phyloP scores from a whole-genome alignment of 2,329 filamentous ascomycete genomes.

The Arthrobotrys iridis region DNA sequence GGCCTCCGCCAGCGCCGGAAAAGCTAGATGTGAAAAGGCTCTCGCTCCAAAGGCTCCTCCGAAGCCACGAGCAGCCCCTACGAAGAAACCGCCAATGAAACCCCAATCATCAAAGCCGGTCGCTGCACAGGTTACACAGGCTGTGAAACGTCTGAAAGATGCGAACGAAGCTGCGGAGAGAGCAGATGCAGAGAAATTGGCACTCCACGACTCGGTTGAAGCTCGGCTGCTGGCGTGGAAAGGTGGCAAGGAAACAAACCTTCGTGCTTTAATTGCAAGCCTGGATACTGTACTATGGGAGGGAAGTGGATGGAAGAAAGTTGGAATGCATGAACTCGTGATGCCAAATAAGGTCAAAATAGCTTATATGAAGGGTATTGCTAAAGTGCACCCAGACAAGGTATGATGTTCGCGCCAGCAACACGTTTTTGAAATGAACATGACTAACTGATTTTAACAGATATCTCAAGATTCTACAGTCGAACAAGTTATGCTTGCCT shows the following conservation, averaged over 20 bases:
- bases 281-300: conserved; percentile 91
- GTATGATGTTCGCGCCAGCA: conserved; percentile 67
- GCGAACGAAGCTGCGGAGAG: conserved; percentile 86
- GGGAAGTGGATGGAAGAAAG: conserved; percentile 93
- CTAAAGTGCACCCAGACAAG: conserved; percentile 98
- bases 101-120: conserved; percentile 62
- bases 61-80: conserved; percentile 65
- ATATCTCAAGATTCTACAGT: conserved; percentile 73
- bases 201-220: conserved; percentile 84
- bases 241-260: conserved; percentile 89
- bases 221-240: conserved; percentile 82
- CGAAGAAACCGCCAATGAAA: conserved; percentile 59
- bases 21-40: conserved; percentile 88
- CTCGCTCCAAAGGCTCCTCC: conserved; percentile 73
- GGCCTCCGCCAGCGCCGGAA: conserved; percentile 80
- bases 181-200: conserved; percentile 92
- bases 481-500: conserved; percentile 73
- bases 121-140: conserved; percentile 71
- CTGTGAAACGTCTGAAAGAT: conserved; percentile 81
- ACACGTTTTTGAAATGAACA: not conserved
- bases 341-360: conserved; percentile 96
- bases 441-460: conserved; percentile 61
- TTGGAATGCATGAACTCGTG: conserved; percentile 91
- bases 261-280: conserved; percentile 85
- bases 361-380: conserved; percentile 98